A percentile compares a stretch with the other conserved stretches of the same genome.
Conservation (phyloP, 2,329 filamentous ascomycete species). For the Aspergillus quadrilineatus region DNA sequence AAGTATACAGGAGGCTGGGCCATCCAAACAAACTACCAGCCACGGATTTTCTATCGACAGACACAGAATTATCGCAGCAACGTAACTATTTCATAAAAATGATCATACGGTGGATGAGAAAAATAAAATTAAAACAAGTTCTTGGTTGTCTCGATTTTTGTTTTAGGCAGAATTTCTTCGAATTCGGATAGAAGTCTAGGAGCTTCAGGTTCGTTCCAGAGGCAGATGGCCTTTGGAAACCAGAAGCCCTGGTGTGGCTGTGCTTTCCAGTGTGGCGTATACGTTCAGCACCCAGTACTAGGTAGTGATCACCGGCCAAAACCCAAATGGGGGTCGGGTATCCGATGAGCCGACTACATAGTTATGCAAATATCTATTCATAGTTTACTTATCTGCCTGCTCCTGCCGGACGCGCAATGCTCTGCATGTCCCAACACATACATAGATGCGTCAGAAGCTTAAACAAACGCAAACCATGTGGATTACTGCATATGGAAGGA, state of each 20-base stretch:
- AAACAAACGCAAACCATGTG: too few relatives aligned
- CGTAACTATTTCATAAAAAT: conserved; percentile 5
- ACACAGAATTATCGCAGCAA: conserved; percentile 7
- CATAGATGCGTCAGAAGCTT: neutral
- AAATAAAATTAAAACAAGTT: neutral
- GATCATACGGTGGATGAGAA: neutral
- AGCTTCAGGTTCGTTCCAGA: neutral
- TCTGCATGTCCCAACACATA: neutral
- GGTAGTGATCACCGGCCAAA: too few relatives aligned
- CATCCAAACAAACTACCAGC: conserved; percentile 16
- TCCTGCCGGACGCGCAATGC: conserved; percentile 4
- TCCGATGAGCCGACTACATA: neutral
- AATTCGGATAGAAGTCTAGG: neutral
- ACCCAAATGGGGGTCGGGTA: too few relatives aligned
- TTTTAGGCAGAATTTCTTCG: neutral
- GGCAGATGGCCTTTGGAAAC: neutral
- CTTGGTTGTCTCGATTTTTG: neutral
- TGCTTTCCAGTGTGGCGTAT: neutral
- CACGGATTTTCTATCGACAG: conserved; percentile 17
- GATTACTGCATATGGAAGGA: too few relatives aligned
- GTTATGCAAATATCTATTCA: neutral
- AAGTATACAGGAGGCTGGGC: conserved; percentile 24
- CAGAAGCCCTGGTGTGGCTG: neutral
- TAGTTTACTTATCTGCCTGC: conserved; percentile 2
- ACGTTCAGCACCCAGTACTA: neutral